Evolutionary conservation across 805 yeast species (phyloP), one percentile per base, ranked within the genome.

Genomic region (Candida ortonii): DNA sequence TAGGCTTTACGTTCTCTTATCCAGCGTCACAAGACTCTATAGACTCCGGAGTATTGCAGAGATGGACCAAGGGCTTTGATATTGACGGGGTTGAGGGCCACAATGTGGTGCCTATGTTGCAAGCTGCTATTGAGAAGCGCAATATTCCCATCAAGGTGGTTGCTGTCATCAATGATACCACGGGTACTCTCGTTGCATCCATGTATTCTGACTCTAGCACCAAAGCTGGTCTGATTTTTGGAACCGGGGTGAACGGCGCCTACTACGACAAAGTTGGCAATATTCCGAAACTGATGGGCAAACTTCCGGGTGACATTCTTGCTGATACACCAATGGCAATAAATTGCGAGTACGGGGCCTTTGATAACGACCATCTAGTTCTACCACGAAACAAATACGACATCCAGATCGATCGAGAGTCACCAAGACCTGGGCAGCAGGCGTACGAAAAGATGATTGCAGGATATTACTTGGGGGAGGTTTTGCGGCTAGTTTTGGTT

Each of bases 21-120:
- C 97, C 97, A 14, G 84, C 85, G 25, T 68, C 83, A 25, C 98
- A 90, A 66, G 61, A 68, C 48, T 83, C 84, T 41, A 86, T 90
- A 61, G 83, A 86, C 69, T 70, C 74, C 49, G 98, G 97, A 62
- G 58, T 83, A 36, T 74, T 90, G 57, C 96, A 87, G 71, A 76
- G 90, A 64, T 90, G 97, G 97, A 90, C 97, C 44, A 90, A 90
- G 69, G 98, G 97, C 47, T 90, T 85, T 65, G 96, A 90, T 62
- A 87, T 90, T 50, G 83, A 76, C 40, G 86, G 82, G 40, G 96
- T 90, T 38, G 97, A 90, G 68, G 96, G 96, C 46, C 76, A 84
- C 39, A 94, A 90, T 57, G 96, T 90, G 41, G 96, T 84, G 33
- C 94, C 95, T 44, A 72, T 89, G 86, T 74, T 90, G 55, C 95